Base-by-base conservation (phyloP, 805 yeast genomes). In the Groenewaldozyma tartarivorans region DNA sequence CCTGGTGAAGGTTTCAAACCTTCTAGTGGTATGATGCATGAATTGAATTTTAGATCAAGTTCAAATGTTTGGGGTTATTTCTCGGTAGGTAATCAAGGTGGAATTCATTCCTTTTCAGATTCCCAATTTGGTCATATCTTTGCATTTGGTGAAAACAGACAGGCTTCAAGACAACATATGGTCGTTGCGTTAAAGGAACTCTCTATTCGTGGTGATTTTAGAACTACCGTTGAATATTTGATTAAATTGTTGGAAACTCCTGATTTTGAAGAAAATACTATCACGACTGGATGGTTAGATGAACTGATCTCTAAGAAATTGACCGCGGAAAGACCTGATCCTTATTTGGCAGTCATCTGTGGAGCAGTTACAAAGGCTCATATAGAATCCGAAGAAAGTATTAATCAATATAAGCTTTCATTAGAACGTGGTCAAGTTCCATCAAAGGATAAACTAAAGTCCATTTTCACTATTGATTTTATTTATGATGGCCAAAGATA, bases 1-100 rank as follows among this genome's bases (percentile, higher is more conserved):
- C 99, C 99, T 37, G 94, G 95, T 59, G 96, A 90, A 68, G 99
- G 98, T 37, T 92, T 92, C 75, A 92, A 92, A 66, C 99, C 99
- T 40, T 84, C 95, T 32, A 94, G 95, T 58, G 99, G 99, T 69
- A 77, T 87, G 41, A 73, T 92, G 66, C 95, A 88, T 53, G 98
- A 92, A 64, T 76, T 92, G 62, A 94, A 92, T 61, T 90, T 92
- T 74, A 75, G 97, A 62, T 94, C 99, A 3, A 81, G 94, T 27
- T 87, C 96, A 6, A 90, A 92, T 54, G 99, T 94, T 38, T 92
- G 99, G 99, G 99, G 99, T 69, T 92, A 92, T 63, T 92, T 92
- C 75, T 86, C 96, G 16, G 97, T 92, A 40, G 86, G 92, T 53
- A 87, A 84, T 66, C 90, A 85, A 62, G 94, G 97, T 47, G 88